A percentile compares a stretch with the other conserved stretches of the same genome.
Evolutionary conservation across 768 basidiomycete genomes (phyloP).

Genomic region (Lentinula sp.): DNA sequence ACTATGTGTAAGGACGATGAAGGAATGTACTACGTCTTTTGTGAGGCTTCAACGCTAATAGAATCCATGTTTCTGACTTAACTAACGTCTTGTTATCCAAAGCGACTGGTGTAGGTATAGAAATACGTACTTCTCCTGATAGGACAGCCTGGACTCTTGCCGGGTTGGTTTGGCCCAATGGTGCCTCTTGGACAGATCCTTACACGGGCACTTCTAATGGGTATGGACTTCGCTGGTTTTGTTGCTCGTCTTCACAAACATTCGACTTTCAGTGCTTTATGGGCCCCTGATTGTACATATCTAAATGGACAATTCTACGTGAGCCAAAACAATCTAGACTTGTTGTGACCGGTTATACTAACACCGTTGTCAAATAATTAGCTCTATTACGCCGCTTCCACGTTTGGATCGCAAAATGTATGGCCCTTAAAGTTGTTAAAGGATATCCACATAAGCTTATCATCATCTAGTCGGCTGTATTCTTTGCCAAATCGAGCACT

Average conservation of each 20-base stretch:
- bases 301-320: slow-evolving; percentile 6
- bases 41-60: slow-evolving; percentile 2
- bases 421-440: neutral
- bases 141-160: slow-evolving; percentile 20
- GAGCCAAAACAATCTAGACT: neutral
- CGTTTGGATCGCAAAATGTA: slow-evolving; percentile 47
- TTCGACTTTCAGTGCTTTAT: slow-evolving; percentile 13
- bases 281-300: slow-evolving; percentile 29
- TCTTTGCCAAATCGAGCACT: slow-evolving; percentile 46
- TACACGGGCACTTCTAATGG: slow-evolving; percentile 25
- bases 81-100: neutral
- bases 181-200: slow-evolving; percentile 24
- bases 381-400: slow-evolving; percentile 51
- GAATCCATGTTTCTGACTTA: neutral
- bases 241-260: neutral
- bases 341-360: neutral
- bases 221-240: slow-evolving; percentile 1
- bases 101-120: slow-evolving; percentile 23
- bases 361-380: slow-evolving; percentile 11
- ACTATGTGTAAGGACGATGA: slow-evolving; percentile 21
- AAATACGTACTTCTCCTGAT: slow-evolving; percentile 26
- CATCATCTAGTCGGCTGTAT: slow-evolving; percentile 38
- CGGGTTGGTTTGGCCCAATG: slow-evolving; percentile 25
- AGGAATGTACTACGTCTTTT: slow-evolving; percentile 25
- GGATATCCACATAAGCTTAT: neutral